Conservation (phyloP, 306 rosid genomes). For the Cucumis sativus region DNA sequence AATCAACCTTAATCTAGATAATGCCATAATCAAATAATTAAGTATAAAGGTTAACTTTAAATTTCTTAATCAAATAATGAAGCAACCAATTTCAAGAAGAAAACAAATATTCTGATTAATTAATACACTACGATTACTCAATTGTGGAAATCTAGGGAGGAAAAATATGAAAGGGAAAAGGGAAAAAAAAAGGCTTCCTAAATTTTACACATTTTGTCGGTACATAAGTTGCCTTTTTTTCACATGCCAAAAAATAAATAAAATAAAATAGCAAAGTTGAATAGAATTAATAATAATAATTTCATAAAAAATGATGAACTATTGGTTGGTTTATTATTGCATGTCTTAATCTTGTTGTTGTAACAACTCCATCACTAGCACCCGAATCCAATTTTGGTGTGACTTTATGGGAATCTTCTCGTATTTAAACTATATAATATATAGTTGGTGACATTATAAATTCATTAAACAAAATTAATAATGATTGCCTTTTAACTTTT, state of each 20-base stretch:
- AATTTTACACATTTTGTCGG: neutral
- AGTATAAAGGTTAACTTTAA: neutral
- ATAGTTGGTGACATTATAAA: neutral
- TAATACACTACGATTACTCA: neutral
- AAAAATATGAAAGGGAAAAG: neutral
- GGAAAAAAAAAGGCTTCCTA: neutral
- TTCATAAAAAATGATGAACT: neutral
- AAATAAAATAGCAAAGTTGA: neutral
- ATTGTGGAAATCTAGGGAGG: neutral
- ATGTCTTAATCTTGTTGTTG: neutral
- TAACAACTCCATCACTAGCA: constrained; percentile 2
- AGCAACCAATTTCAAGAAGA: neutral
- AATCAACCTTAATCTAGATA: neutral
- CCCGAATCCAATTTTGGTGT: constrained; percentile 1
- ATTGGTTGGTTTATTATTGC: neutral
- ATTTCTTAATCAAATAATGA: neutral
- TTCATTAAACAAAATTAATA: neutral
- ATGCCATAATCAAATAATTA: neutral
- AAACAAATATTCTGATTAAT: neutral
- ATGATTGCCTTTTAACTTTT: neutral
- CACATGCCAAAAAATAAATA: neutral
- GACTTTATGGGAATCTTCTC: neutral
- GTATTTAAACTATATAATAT: neutral
- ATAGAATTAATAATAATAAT: neutral
- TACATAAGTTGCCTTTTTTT: neutral